Conservation (phyloP, 2,329 filamentous ascomycete species). For the Tympanopsis confertula region DNA sequence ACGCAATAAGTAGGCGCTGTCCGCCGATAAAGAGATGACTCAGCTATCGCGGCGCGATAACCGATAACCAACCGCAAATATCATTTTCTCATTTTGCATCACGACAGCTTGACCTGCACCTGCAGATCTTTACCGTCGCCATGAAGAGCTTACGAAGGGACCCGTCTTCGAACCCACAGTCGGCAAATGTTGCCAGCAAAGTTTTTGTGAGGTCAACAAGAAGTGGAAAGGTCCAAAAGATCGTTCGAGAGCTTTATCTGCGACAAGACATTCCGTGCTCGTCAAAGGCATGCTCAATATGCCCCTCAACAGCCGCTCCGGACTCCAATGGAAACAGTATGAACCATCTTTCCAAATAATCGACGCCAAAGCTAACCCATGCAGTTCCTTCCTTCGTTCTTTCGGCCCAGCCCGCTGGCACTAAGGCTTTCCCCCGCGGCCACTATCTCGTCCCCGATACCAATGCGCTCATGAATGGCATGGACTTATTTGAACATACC, state of each 20-base stretch:
- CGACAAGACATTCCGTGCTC: conserved; percentile 63
- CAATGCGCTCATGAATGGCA: conserved; percentile 86
- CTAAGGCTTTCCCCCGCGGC: conserved; percentile 69
- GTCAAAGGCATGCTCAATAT: conserved; percentile 49
- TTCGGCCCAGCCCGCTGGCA: conserved; percentile 77
- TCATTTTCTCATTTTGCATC: no score
- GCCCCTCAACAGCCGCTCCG: conserved; percentile 42
- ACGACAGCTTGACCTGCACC: no score
- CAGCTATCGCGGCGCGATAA: no score
- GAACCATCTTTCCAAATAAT: conserved; percentile 8
- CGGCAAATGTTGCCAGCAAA: conserved; percentile 51
- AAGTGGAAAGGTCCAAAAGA: conserved; percentile 61
- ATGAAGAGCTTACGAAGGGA: conserved; percentile 13
- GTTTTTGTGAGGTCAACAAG: conserved; percentile 57
- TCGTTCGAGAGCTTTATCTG: conserved; percentile 58
- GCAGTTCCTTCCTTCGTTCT: conserved; percentile 73
- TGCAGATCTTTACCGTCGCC: no score
- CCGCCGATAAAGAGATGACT: no score
- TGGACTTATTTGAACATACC: conserved; percentile 92
- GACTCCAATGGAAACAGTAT: conserved; percentile 50
- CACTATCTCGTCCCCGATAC: conserved; percentile 95
- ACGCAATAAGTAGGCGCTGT: no score
- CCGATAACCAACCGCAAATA: no score
- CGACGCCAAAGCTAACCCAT: conserved; percentile 9
- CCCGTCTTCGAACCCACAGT: conserved; percentile 5